These are phyloP conservation scores for Phytopythium vexans DNA, from an alignment of 352 stramenopile genomes.

Conservation along the genomic window DNA sequence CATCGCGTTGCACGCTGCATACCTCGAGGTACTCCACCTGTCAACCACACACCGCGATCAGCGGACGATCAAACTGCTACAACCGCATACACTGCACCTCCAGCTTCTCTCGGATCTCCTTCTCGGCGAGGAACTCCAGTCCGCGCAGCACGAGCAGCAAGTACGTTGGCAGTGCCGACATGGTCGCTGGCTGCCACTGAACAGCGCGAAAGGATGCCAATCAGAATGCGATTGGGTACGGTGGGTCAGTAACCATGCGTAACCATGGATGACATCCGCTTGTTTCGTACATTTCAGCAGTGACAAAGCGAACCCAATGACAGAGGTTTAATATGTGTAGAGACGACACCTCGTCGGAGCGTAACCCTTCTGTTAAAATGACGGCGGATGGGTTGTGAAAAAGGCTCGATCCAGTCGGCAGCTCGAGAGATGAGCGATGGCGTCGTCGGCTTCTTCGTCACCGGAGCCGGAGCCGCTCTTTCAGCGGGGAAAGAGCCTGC, in stretches of 20 bases:
- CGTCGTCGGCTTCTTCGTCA: not conserved
- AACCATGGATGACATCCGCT: constrained; percentile 9
- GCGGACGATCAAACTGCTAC: constrained; percentile 6
- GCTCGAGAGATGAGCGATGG: no score
- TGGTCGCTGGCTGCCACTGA: constrained; percentile 4
- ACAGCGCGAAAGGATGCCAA: constrained; percentile 4
- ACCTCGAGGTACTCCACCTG: constrained; percentile 62
- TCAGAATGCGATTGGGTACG: not conserved
- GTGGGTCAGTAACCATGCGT: not conserved
- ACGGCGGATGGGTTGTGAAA: no score
- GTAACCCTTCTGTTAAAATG: no score
- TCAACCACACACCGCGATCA: no score
- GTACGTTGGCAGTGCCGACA: constrained; percentile 37
- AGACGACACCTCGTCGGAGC: not conserved
- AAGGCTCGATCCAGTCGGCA: no score
- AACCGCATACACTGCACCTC: constrained; percentile 23
- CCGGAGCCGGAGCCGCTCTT: constrained; percentile 12
- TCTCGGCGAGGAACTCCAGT: constrained; percentile 61
- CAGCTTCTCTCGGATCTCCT: constrained; percentile 70
- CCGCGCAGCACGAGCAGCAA: constrained; percentile 76
- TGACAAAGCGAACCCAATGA: no score
- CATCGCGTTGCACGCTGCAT: constrained; percentile 64
- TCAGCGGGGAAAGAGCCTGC: constrained; percentile 30
- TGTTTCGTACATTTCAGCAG: no score
- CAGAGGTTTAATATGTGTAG: no score